phyloP scores from a whole-genome alignment of 352 stramenopile genomes.

The Pythium plurisporium region DNA sequence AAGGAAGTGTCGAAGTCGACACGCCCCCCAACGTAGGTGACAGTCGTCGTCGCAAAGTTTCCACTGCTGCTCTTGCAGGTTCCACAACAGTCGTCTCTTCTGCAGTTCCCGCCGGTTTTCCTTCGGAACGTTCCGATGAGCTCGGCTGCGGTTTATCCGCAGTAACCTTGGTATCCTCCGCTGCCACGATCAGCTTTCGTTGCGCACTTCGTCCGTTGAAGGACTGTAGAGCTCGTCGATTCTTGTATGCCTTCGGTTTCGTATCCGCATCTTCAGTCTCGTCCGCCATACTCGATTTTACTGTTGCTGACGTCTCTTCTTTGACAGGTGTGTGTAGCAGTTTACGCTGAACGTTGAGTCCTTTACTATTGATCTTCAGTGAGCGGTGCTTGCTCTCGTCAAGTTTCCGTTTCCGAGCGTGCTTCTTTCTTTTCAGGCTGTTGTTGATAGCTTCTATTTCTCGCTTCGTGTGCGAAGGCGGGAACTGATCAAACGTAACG shows the following conservation, averaged over 20 bases:
- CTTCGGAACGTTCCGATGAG: not conserved
- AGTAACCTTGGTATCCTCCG: not conserved
- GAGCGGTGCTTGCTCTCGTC: slow-evolving; percentile 29
- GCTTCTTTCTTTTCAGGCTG: slow-evolving; percentile 62
- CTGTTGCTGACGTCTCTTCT: not conserved
- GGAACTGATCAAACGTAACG: slow-evolving; percentile 40
- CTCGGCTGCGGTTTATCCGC: not conserved
- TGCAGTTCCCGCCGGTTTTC: not conserved
- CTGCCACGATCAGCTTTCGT: not conserved
- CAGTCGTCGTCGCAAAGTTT: slow-evolving; percentile 4
- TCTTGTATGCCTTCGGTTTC: slow-evolving; percentile 1
- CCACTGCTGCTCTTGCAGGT: too few relatives aligned
- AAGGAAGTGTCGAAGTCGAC: slow-evolving; percentile 9
- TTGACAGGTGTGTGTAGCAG: slow-evolving; percentile 73
- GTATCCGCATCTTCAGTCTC: not conserved
- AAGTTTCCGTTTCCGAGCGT: slow-evolving; percentile 51
- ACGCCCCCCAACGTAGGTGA: slow-evolving; percentile 11
- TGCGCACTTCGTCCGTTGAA: slow-evolving; percentile 6
- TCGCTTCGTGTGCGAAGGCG: slow-evolving; percentile 45
- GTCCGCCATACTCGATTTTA: not conserved
- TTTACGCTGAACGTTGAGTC: slow-evolving; percentile 55
- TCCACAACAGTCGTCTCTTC: slow-evolving; percentile 10
- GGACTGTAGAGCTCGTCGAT: not conserved
- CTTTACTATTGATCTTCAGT: slow-evolving; percentile 20
- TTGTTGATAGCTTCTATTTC: slow-evolving; percentile 84